A percentile compares a stretch with the other conserved stretches of the same genome.
Conservation (phyloP, 352 stramenopile genomes). For the Plasmopara halstedii region DNA sequence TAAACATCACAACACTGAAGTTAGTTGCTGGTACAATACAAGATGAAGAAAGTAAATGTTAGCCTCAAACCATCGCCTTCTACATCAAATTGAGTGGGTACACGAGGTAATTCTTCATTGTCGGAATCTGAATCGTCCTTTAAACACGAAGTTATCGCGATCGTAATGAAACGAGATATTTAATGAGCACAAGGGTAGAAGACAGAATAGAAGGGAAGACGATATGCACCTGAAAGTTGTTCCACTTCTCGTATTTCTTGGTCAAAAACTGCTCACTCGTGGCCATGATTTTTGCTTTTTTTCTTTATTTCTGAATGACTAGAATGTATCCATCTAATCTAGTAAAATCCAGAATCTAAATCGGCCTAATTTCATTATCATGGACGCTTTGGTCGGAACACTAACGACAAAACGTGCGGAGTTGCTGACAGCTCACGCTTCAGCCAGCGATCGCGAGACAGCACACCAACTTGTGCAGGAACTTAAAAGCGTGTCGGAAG, state of each 20-base stretch:
- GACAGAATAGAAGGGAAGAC: not conserved
- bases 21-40: too few relatives aligned
- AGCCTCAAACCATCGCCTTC: conserved; percentile 60
- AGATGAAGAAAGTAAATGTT: too few relatives aligned
- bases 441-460: conserved; percentile 12
- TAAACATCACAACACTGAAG: not conserved
- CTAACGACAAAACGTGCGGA: conserved; percentile 33
- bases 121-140: conserved; percentile 65
- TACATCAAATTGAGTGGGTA: conserved; percentile 76
- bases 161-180: too few relatives aligned
- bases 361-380: conserved; percentile 5
- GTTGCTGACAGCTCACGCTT: conserved; percentile 23
- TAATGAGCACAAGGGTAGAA: not conserved
- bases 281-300: conserved; percentile 22
- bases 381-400: conserved; percentile 42
- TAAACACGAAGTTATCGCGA: too few relatives aligned
- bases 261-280: conserved; percentile 65
- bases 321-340: too few relatives aligned
- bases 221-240: conserved; percentile 64
- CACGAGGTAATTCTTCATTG: conserved; percentile 39
- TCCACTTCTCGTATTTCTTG: conserved; percentile 87
- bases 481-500: conserved; percentile 37
- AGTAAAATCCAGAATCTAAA: conserved; percentile 1
- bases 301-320: too few relatives aligned
- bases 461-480: conserved; percentile 15